Conservation (phyloP, 129 eudicot species). For the Helichrysum umbraculigerum region DNA sequence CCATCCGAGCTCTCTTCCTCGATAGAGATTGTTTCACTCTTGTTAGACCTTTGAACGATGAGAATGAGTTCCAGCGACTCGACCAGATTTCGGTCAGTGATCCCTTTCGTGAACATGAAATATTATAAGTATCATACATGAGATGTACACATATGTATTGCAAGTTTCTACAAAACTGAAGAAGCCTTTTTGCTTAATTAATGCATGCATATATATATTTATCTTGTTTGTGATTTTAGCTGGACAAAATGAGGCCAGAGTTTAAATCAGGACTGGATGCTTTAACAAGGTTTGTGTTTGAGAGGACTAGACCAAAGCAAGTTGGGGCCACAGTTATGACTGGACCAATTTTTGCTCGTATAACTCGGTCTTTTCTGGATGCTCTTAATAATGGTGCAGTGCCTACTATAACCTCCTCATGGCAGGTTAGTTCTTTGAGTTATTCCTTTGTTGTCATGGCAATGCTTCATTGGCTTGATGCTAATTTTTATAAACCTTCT, state of each 20-base stretch:
- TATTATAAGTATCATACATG: neutral
- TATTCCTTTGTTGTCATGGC: neutral
- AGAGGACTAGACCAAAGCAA: conserved; percentile 97
- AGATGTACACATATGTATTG: neutral
- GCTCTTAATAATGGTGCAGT: conserved; percentile 98
- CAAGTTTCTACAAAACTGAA: conserved; percentile 5
- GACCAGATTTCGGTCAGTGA: conserved; percentile 84
- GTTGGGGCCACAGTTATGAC: conserved; percentile 91
- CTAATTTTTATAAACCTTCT: neutral
- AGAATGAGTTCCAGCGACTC: conserved; percentile 82
- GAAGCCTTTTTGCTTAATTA: conserved; percentile 27
- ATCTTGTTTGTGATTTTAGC: conserved; percentile 41
- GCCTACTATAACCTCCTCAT: conserved; percentile 96
- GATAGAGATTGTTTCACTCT: conserved; percentile 98
- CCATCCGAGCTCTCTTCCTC: conserved; percentile 96
- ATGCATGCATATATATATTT: neutral
- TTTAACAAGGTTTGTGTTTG: conserved; percentile 88
- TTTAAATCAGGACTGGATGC: conserved; percentile 89
- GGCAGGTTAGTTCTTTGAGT: conserved; percentile 70
- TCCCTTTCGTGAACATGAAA: neutral
- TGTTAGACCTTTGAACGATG: conserved; percentile 87
- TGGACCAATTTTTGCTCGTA: conserved; percentile 93
- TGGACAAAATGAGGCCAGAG: conserved; percentile 90
- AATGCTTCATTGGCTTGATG: neutral
- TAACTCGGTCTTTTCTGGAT: conserved; percentile 93